Percentiles rank a stretch among this genome's conserved stretches.
phyloP scores from a whole-genome alignment of 768 basidiomycete species.

The Amyloporia xantha region DNA sequence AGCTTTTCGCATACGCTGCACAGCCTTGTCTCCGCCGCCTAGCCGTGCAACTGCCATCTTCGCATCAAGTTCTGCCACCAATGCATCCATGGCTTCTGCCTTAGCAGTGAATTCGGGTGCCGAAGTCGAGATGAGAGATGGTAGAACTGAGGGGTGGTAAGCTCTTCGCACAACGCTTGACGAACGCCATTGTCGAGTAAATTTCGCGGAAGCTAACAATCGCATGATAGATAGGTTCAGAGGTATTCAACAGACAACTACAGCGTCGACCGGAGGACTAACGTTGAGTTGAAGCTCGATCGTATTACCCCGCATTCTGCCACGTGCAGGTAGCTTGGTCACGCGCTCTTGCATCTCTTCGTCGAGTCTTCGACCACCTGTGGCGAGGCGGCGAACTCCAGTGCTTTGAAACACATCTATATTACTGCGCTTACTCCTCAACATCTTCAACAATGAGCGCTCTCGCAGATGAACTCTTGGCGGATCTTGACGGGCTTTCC shows the following conservation, averaged over 20 bases:
- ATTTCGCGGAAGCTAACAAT: not conserved
- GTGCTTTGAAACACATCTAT: too few relatives aligned
- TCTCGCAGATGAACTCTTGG: constrained; percentile 88
- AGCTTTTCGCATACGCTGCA: constrained; percentile 64
- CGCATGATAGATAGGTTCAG: too few relatives aligned
- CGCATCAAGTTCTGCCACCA: constrained; percentile 57
- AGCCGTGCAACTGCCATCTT: constrained; percentile 52
- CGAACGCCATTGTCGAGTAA: not conserved
- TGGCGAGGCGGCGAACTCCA: too few relatives aligned
- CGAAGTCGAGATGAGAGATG: constrained; percentile 60
- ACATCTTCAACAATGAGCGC: constrained; percentile 64
- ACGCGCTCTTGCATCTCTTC: too few relatives aligned
- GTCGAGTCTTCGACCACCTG: too few relatives aligned
- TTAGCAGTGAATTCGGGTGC: constrained; percentile 69
- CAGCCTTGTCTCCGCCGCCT: constrained; percentile 73
- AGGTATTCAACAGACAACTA: too few relatives aligned
- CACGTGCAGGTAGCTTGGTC: too few relatives aligned
- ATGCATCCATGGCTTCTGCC: constrained; percentile 58
- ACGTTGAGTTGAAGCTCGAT: too few relatives aligned
- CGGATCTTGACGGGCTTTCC: constrained; percentile 84
- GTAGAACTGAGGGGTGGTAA: constrained; percentile 71
- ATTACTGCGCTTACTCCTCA: too few relatives aligned
- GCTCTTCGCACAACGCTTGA: constrained; percentile 9
- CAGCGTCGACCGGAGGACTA: too few relatives aligned
- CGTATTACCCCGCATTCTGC: too few relatives aligned